phyloP scores from a whole-genome alignment of 345 rosid genomes.

The Kernera saxatilis region DNA sequence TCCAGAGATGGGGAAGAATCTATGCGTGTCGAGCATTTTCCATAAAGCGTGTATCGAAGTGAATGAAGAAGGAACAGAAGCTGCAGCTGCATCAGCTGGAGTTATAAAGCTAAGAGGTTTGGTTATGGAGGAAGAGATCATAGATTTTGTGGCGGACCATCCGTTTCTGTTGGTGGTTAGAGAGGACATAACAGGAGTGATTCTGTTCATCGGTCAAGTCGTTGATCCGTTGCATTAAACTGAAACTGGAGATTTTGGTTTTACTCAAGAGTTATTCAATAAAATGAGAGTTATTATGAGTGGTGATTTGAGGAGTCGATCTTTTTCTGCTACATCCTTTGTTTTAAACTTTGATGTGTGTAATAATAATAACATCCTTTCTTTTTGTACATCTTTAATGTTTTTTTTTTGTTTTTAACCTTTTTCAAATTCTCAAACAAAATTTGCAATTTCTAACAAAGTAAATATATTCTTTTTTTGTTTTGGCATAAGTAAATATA shows the following conservation, averaged over 20 bases:
- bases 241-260: neutral
- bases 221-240: conserved; percentile 38
- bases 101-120: conserved; percentile 5
- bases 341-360: conserved; percentile 10
- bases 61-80: conserved; percentile 79
- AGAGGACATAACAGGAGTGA: conserved; percentile 53
- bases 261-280: neutral
- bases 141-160: conserved; percentile 70
- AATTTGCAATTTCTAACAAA: neutral
- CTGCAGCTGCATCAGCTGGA: conserved; percentile 58
- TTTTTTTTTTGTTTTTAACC: no score
- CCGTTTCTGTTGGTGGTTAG: conserved; percentile 59
- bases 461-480: no score
- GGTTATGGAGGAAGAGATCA: neutral
- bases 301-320: neutral
- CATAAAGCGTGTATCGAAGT: conserved; percentile 65
- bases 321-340: neutral
- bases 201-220: conserved; percentile 57
- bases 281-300: neutral
- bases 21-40: conserved; percentile 45
- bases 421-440: neutral
- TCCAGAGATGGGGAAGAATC: conserved; percentile 30
- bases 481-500: no score
- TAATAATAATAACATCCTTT: neutral
- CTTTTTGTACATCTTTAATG: neutral